Evolutionary conservation across 2,329 filamentous ascomycete species (phyloP).

Genomic region (Fusarium pseudocircinatum): DNA sequence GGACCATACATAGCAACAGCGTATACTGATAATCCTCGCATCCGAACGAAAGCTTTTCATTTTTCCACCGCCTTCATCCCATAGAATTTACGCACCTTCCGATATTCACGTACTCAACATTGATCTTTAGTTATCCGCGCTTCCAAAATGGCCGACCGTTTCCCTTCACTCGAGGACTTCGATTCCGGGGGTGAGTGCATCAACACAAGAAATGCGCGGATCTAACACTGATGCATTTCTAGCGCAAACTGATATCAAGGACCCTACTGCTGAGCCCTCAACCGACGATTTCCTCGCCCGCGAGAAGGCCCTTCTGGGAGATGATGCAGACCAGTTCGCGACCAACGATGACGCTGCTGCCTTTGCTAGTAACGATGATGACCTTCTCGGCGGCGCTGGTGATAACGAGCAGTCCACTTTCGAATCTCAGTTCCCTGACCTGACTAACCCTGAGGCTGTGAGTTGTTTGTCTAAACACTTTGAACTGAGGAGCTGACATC

Average conservation of each 20-base stretch:
- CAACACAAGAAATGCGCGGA: constrained; percentile 16
- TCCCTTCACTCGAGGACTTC: constrained; percentile 83
- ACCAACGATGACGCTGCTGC: constrained; percentile 76
- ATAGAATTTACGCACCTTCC: not conserved
- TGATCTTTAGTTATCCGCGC: not conserved
- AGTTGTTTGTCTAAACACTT: constrained; percentile 23
- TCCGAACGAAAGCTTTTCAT: constrained; percentile 6
- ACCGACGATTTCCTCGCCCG: constrained; percentile 88
- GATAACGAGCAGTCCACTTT: constrained; percentile 68
- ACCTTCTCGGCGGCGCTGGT: constrained; percentile 78
- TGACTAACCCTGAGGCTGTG: constrained; percentile 58
- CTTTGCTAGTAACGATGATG: constrained; percentile 71
- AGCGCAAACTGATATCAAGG: constrained; percentile 76
- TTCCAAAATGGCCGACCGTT: constrained; percentile 76
- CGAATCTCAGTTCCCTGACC: constrained; percentile 89
- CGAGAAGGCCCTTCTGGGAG: constrained; percentile 89
- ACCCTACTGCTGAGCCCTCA: constrained; percentile 66
- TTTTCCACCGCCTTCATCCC: not conserved
- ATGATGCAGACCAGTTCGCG: constrained; percentile 91
- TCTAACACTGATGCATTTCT: constrained; percentile 38
- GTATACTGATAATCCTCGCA: constrained; percentile 30
- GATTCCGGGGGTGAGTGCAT: constrained; percentile 67
- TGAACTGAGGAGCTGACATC: constrained; percentile 12
- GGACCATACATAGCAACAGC: constrained; percentile 32
- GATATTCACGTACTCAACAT: not conserved